Evolutionary conservation across 805 yeast species (phyloP), one percentile per base, ranked within the genome.

Genomic region (Henningerozyma blattae): DNA sequence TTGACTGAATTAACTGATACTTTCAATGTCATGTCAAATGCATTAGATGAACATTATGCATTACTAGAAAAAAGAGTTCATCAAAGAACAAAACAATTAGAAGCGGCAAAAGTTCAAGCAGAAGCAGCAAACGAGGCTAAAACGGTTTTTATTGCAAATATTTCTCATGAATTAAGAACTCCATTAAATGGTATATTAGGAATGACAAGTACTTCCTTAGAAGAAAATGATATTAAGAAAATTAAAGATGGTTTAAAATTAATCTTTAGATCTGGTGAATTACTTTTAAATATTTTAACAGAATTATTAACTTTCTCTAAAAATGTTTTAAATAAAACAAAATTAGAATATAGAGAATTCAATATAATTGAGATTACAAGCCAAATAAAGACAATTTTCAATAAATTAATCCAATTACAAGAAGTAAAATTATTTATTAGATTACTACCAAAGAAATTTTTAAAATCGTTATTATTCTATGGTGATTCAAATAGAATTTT

Each of bases 81-180:
- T 32, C 77, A 77, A 26, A 69, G 97, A 51, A 89, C 97, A 0
- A 76, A 72, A 48, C 95, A 89, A 54, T 65, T 89, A 28, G 95
- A 87, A 54, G 78, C 77, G 2, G 91, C 95, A 7, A 82, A 84
- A 47, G 69, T 80, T 19, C 83, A 80, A 51, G 96, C 95, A 0
- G 96, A 89, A 59, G 75, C 81, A 18, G 98, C 98, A 1, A 89
- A 89, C 55, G 96, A 91, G 46, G 95, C 97, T 2, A 91, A 91
- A 52, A 87, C 97, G 5, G 86, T 84, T 5, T 85, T 85, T 53
- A 78, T 85, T 48, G 95, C 95, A 2, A 83, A 87, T 45, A 86
- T 85, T 15, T 84, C 95, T 0, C 95, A 85, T 56, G 98, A 91
- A 61, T 65, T 91, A 50, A 72, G 97, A 46, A 91, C 97, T 0